These are phyloP conservation scores for Penicillium sp. DNA, from an alignment of 2,329 filamentous ascomycete species.

Conservation along the genomic window DNA sequence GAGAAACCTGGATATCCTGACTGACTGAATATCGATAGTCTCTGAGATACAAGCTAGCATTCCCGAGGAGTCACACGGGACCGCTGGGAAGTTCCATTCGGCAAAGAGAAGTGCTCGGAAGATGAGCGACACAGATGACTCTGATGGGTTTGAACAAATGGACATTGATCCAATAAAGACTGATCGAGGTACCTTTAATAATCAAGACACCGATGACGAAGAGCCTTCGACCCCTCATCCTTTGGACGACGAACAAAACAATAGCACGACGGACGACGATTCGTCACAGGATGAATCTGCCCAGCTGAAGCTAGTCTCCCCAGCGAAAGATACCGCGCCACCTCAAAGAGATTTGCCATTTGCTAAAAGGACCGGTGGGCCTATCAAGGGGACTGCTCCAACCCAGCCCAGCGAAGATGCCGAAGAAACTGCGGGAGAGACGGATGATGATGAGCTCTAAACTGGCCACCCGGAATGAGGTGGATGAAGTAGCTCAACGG, in stretches of 20 bases:
- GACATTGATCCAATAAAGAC: constrained; percentile 29
- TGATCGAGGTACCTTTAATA: constrained; percentile 11
- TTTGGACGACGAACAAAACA: constrained; percentile 36
- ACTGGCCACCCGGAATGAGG: neutral
- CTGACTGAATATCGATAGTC: constrained; percentile 19
- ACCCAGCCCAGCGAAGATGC: constrained; percentile 14
- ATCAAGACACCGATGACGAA: constrained; percentile 30
- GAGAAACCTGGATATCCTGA: neutral
- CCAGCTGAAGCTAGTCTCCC: neutral
- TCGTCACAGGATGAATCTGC: neutral
- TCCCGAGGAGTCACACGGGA: constrained; percentile 13
- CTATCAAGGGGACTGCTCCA: constrained; percentile 6
- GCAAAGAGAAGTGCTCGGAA: constrained; percentile 33
- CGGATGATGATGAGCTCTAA: constrained; percentile 46
- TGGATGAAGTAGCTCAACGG: neutral
- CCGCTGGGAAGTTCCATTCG: constrained; percentile 15
- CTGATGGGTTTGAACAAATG: constrained; percentile 41
- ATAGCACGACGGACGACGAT: constrained; percentile 35
- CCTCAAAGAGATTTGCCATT: constrained; percentile 48
- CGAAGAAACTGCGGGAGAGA: constrained; percentile 36
- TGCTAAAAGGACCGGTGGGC: constrained; percentile 19
- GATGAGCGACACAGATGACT: constrained; percentile 27
- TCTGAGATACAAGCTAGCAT: constrained; percentile 27
- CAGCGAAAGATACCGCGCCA: constrained; percentile 16
- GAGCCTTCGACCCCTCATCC: constrained; percentile 32